These are phyloP conservation scores for Ceratocystis destructans DNA, from an alignment of 2,329 filamentous ascomycete genomes.

Conservation along the genomic window DNA sequence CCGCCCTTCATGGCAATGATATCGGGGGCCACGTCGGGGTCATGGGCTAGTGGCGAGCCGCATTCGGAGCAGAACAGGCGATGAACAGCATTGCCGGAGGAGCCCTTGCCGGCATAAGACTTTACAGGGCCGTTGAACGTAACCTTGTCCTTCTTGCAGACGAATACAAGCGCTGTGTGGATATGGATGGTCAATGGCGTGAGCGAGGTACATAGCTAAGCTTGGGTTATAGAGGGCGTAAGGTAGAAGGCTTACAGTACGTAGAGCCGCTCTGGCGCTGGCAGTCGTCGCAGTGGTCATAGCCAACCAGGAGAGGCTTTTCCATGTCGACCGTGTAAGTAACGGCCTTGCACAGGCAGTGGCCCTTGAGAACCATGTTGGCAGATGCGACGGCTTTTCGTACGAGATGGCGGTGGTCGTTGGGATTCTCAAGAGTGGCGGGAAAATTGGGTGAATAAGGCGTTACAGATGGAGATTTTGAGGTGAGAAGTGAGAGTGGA, in stretches of 20 bases:
- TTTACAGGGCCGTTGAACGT: slow-evolving; percentile 50
- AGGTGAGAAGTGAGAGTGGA: background rate
- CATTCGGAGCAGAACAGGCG: slow-evolving; percentile 57
- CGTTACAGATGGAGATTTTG: background rate
- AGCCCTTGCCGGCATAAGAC: slow-evolving; percentile 46
- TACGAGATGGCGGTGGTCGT: background rate
- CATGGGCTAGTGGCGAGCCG: slow-evolving; percentile 56
- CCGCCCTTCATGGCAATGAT: slow-evolving; percentile 59
- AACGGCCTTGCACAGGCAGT: slow-evolving; percentile 58
- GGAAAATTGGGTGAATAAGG: background rate
- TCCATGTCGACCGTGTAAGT: slow-evolving; percentile 50
- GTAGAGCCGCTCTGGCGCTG: slow-evolving; percentile 56
- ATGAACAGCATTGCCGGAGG: slow-evolving; percentile 49
- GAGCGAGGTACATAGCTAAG: background rate
- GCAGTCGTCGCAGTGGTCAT: slow-evolving; percentile 62
- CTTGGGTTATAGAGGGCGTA: too few species aligned
- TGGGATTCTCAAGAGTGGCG: background rate
- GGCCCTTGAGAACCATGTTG: slow-evolving; percentile 50
- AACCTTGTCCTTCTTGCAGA: slow-evolving; percentile 53
- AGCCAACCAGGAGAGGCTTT: slow-evolving; percentile 41
- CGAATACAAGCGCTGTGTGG: slow-evolving; percentile 44
- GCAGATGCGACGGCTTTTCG: background rate
- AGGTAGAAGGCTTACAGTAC: slow-evolving; percentile 40
- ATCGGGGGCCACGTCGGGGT: slow-evolving; percentile 54
- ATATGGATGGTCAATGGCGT: background rate